phyloP scores from a whole-genome alignment of 306 rosid species.

The Chamaecrista fasciculata region DNA sequence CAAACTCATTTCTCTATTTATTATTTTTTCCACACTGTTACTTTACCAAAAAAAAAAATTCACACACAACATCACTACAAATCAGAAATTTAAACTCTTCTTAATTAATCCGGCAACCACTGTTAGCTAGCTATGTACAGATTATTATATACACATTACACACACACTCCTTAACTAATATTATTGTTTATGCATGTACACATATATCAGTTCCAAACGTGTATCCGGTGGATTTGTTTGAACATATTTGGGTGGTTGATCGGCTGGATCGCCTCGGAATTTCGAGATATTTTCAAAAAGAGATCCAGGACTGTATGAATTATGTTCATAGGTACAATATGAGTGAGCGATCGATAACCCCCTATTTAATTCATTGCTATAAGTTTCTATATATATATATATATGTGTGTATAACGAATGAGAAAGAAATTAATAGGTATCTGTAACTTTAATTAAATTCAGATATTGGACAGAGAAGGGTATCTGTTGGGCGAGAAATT shows the following conservation, averaged over 20 bases:
- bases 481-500: constrained; percentile 77
- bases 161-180: neutral
- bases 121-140: no score
- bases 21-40: no score
- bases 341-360: neutral
- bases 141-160: no score
- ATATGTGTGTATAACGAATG: no score
- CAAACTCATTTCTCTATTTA: no score
- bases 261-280: constrained; percentile 80
- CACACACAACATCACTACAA: no score
- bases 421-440: no score
- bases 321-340: constrained; percentile 60
- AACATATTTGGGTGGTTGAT: constrained; percentile 79
- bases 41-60: no score
- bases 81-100: no score
- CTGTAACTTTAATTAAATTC: neutral
- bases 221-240: constrained; percentile 86
- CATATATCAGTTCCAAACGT: constrained; percentile 65
- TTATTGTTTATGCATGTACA: neutral
- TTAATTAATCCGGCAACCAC: no score
- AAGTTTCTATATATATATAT: no score
- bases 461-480: constrained; percentile 85
- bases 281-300: constrained; percentile 56
- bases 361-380: no score
- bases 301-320: constrained; percentile 55